Evolutionary conservation across 2,329 filamentous ascomycete genomes (phyloP), one percentile per base, ranked within the genome.

Genomic region (Hortaea werneckii): DNA sequence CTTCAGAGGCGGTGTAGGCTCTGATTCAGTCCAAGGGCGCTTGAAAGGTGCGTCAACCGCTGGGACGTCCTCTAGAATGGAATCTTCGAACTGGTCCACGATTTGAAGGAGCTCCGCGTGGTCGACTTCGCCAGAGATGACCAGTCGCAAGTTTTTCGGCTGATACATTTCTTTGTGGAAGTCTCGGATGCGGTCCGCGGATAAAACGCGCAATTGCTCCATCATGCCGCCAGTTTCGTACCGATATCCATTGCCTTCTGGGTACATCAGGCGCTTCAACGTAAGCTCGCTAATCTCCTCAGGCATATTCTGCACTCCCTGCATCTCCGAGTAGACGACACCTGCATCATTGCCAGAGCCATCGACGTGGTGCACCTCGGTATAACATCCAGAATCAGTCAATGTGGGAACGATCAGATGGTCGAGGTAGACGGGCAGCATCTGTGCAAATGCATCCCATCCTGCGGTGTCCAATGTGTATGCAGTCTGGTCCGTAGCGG

Each of bases 151-250:
- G 59, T 98, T 98, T 62, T 89, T 90, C 3, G 92, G 92, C 63
- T 96, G 90, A 61, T 98, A 98, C 90, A 98, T 96, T 52, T 89
- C 85, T 51, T 82, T 82, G 65, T 98, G 92, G 59, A 96, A 98
- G 48, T 83, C 80, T n/a, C 92, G 82, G 54, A 98, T 98, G 35
- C 88, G 82, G 43, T 95, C 85, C 1, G 88, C 81, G 0, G 87
- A 92, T 40, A 98, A 71, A 3, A 88, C 80, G 37, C 92, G 82
- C 42, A 98, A 74, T 30, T 88, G 84, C 57, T 95, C 87, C 71
- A 94, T 94, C 83, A 95, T 87, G 10, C 92, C 92, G 9, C 92
- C 92, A n/a, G 92, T 98, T 67, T 98, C 92, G 57, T 95, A 96
- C 48, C 90, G 82, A 62, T 95, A 98, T 2, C 92, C 92, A 45